Evolutionary conservation across 2,329 filamentous ascomycete species (phyloP).

Genomic region (Proliferodiscus dingleyae): DNA sequence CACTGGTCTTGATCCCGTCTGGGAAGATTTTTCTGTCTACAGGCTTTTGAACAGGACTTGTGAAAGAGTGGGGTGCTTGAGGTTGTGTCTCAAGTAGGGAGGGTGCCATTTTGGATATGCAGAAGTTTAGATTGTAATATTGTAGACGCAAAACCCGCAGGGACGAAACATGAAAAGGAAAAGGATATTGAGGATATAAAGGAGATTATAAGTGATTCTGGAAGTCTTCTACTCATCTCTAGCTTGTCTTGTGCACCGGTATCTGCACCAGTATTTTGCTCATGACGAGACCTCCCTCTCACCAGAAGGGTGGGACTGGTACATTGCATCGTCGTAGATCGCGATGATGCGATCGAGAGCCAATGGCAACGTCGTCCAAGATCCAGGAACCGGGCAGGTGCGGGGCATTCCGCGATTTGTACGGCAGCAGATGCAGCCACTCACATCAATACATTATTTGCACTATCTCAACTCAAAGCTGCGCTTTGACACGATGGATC

Average conservation of each 20-base stretch:
- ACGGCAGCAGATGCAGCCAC: not conserved
- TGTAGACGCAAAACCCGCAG: not conserved
- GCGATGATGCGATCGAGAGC: slow-evolving; percentile 12
- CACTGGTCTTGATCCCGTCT: slow-evolving; percentile 45
- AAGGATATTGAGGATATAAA: not conserved
- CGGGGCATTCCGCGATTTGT: no score
- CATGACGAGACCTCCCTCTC: not conserved
- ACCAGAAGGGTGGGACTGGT: not conserved
- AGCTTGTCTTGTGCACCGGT: no score
- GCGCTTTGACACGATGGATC: no score
- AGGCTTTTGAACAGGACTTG: slow-evolving; percentile 11
- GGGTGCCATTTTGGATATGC: slow-evolving; percentile 14
- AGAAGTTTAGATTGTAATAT: not conserved
- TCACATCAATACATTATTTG: no score
- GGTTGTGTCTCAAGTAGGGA: slow-evolving; percentile 20
- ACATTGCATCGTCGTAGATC: slow-evolving; percentile 8
- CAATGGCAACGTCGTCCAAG: not conserved
- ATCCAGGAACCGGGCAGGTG: no score
- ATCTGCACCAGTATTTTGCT: no score
- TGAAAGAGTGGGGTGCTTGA: slow-evolving; percentile 16
- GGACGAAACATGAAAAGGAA: not conserved
- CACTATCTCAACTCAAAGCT: no score
- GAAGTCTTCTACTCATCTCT: no score
- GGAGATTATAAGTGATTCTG: no score
- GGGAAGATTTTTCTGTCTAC: slow-evolving; percentile 30